Evolutionary conservation across 2,329 filamentous ascomycete genomes (phyloP).

Genomic region (Pyrenochaeta sp.): DNA sequence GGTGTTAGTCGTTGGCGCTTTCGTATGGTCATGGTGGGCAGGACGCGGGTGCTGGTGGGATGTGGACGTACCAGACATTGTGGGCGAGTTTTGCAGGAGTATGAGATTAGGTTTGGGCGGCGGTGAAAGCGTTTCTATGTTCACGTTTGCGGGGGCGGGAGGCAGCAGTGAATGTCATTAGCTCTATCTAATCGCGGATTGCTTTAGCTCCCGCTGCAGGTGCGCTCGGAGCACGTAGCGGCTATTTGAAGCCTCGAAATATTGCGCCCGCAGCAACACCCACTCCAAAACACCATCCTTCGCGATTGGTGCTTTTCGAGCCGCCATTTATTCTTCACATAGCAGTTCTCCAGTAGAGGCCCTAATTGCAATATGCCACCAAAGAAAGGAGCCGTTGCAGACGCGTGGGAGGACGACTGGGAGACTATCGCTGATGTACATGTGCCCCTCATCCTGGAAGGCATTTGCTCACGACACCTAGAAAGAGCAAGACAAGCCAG

Average conservation of each 20-base stretch:
- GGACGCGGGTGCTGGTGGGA: not conserved
- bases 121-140: slow-evolving; percentile 5
- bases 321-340: not conserved
- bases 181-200: slow-evolving; percentile 12
- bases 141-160: not conserved
- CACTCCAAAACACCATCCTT: slow-evolving; percentile 1
- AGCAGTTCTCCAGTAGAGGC: not conserved
- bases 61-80: slow-evolving; percentile 21
- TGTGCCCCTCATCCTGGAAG: slow-evolving; percentile 5
- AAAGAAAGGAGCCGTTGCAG: slow-evolving; percentile 56
- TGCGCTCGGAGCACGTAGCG: slow-evolving; percentile 1
- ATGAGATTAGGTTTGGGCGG: not conserved
- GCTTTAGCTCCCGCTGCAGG: slow-evolving; percentile 21
- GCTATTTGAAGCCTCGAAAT: slow-evolving; percentile 11
- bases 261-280: slow-evolving; percentile 12
- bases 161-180: not conserved
- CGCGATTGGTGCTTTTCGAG: not conserved
- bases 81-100: not conserved
- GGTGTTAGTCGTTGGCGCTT: slow-evolving; percentile 22
- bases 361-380: slow-evolving; percentile 27
- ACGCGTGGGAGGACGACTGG: slow-evolving; percentile 94
- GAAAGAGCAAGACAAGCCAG: slow-evolving; percentile 51
- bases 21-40: slow-evolving; percentile 15
- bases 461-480: slow-evolving; percentile 31
- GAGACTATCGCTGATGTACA: slow-evolving; percentile 77